Base-by-base conservation (phyloP, 2,329 filamentous ascomycete genomes). In the Nemania bipapillata region DNA sequence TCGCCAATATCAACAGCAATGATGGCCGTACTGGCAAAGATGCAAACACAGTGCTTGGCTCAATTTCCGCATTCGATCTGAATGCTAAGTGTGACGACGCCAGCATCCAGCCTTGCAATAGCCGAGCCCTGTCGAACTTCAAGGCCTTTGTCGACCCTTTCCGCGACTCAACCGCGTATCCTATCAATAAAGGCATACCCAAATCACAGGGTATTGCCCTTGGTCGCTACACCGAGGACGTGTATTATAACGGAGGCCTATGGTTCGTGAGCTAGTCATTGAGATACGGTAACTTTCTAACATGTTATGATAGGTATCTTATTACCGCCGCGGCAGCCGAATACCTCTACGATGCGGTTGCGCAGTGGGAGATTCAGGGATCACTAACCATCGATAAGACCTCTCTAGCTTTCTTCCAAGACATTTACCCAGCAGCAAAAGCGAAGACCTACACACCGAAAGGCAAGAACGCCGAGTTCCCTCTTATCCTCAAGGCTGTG, bases 81-180 rank as follows among this genome's bases (percentile, higher is more conserved):
- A 78, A 80, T 12, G 83, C 83, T 0, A 78, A 77, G 26, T 87
- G 86, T 70, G 83, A 86, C 67, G 83, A 85, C 61, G 79, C 79
- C 7, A 87, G 86, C 15, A 88, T 87, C 76, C 86, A 88, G 72
- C 86, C 87, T 1, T 88, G 86, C 74, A 86, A 84, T 1, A 75
- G 80, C 24, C 78, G 79, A 50, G 80, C 82, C 8, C 77, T 89
- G 30, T 83, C 86, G 5, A 89, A 86, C 57, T 86, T 87, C 75
- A 88, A 89, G 73, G 82, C 81, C 1, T 83, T 86, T 17, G 83
- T 84, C 6, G 85, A 88, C 67, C 83, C 85, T 2, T 89, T 89
- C 79, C 84, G 87, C 32, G 69, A 77, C 55, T 50, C 65, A 1
- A 80, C 81, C 0, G 72, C 87, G 15, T 88, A 89, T 75, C 74